phyloP scores from a whole-genome alignment of 768 basidiomycete species.

The Russula olivacea region DNA sequence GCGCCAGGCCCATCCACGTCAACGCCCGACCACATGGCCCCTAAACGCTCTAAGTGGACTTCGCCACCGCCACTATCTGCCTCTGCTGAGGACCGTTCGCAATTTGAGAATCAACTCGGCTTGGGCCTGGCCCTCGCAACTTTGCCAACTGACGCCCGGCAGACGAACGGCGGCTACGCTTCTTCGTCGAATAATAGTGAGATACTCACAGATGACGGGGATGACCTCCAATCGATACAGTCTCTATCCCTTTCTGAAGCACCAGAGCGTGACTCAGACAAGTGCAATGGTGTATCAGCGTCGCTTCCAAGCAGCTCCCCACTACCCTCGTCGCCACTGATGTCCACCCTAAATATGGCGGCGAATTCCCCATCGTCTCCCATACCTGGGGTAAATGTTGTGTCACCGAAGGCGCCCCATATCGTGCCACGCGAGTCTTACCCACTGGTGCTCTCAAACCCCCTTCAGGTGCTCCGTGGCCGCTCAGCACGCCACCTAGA shows the following conservation, averaged over 20 bases:
- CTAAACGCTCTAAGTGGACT: conserved; percentile 75
- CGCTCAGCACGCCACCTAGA: conserved; percentile 20
- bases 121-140: conserved; percentile 65
- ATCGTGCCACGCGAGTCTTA: not conserved
- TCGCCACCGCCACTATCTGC: conserved; percentile 80
- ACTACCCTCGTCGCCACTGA: conserved; percentile 2
- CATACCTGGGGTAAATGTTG: not conserved
- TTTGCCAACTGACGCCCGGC: conserved; percentile 52
- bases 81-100: conserved; percentile 53
- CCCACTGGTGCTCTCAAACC: not conserved
- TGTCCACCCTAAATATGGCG: not conserved
- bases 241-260: conserved; percentile 37
- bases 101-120: conserved; percentile 65
- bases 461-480: conserved; percentile 4
- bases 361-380: not conserved
- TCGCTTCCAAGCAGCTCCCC: conserved; percentile 20
- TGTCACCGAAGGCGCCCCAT: not conserved
- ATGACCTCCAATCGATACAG: conserved; percentile 62
- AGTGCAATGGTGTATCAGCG: conserved; percentile 7
- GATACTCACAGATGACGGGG: conserved; percentile 63
- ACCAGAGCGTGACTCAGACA: conserved; percentile 1
- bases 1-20: conserved; percentile 16
- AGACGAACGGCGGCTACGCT: conserved; percentile 41
- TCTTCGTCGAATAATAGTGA: conserved; percentile 62
- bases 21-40: conserved; percentile 64